These are phyloP conservation scores for Cytospora piceae DNA, from an alignment of 2,329 filamentous ascomycete genomes.

Conservation along the genomic window DNA sequence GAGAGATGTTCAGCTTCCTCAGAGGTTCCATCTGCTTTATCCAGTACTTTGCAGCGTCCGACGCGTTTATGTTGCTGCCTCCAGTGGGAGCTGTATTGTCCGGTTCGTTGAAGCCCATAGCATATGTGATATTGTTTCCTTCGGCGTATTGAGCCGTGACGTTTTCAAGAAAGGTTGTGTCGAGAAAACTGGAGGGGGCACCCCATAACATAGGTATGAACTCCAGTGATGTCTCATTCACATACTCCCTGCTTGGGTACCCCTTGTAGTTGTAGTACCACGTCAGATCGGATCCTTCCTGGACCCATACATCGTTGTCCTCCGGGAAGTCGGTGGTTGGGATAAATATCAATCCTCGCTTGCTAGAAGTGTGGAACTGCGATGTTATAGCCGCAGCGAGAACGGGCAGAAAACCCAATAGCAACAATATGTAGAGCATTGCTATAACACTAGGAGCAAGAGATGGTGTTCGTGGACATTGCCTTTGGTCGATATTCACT, in stretches of 20 bases:
- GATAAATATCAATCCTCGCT: conserved; percentile 19
- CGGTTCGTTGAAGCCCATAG: conserved; percentile 22
- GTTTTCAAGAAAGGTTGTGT: conserved; percentile 18
- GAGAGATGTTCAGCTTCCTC: conserved; percentile 15
- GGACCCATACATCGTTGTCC: conserved; percentile 13
- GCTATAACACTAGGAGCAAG: background rate
- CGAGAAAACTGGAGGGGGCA: conserved; percentile 21
- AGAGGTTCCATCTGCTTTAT: conserved; percentile 21
- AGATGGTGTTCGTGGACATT: background rate
- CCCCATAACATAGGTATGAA: conserved; percentile 22
- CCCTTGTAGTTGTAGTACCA: conserved; percentile 24
- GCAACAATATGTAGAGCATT: background rate
- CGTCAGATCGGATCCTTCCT: conserved; percentile 7
- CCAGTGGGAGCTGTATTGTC: conserved; percentile 16
- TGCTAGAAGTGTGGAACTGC: conserved; percentile 15
- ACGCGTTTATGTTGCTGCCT: conserved; percentile 16
- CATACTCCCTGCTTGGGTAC: conserved; percentile 17
- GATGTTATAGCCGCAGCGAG: conserved; percentile 10
- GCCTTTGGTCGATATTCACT: background rate
- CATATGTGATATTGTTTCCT: conserved; percentile 16
- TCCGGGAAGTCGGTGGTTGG: conserved; percentile 14
- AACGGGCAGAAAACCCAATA: conserved; percentile 10
- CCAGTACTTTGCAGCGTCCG: conserved; percentile 19
- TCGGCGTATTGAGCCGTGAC: conserved; percentile 12
- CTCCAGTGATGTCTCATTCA: conserved; percentile 11